Conservation (phyloP, 768 basidiomycete genomes). For the Collybiopsis luxurians region DNA sequence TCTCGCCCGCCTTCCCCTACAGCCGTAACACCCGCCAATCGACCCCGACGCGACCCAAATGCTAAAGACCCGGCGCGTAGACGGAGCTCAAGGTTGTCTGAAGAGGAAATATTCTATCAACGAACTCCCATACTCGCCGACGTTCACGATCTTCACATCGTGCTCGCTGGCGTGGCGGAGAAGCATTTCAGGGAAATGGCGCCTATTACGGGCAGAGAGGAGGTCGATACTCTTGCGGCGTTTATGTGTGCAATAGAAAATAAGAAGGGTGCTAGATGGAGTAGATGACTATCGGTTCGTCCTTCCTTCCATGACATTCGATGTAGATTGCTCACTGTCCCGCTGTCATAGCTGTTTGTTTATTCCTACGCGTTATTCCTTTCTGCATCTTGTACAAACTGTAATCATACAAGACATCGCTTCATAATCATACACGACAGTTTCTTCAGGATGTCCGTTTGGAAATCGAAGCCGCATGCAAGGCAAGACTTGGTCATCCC, state of each 20-base stretch:
- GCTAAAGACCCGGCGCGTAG: conserved; percentile 57
- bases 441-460: no score
- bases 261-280: no score
- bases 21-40: conserved; percentile 60
- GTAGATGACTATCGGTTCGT: no score
- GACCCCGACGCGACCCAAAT: conserved; percentile 68
- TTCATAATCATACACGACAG: no score
- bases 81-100: conserved; percentile 61
- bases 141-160: conserved; percentile 59
- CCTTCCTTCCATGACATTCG: background rate
- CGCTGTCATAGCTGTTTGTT: no score
- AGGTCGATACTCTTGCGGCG: conserved; percentile 77
- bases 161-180: conserved; percentile 69
- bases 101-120: conserved; percentile 57
- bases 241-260: conserved; percentile 79
- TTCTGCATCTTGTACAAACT: no score
- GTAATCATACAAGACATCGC: no score
- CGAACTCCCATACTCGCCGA: conserved; percentile 72
- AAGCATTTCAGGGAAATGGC: conserved; percentile 66
- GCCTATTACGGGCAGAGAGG: conserved; percentile 53
- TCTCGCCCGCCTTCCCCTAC: conserved; percentile 53
- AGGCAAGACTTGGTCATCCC: no score
- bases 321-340: no score
- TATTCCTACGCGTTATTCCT: no score
- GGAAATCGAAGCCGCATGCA: no score